These are phyloP conservation scores for Ostreobium quekettii DNA, from an alignment of 139 green algal genomes.

Conservation along the genomic window DNA sequence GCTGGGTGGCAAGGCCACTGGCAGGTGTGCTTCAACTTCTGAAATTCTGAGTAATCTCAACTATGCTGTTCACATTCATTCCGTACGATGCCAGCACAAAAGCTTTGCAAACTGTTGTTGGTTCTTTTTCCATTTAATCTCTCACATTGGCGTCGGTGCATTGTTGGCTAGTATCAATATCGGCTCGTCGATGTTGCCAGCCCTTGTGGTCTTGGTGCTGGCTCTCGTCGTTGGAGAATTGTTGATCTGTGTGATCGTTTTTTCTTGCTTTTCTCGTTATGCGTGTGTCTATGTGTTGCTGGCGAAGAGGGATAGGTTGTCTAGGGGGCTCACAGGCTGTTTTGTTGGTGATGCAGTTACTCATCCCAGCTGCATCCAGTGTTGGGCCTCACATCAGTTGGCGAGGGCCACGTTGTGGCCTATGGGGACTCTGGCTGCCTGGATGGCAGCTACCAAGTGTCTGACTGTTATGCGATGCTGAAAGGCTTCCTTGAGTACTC, in stretches of 20 bases:
- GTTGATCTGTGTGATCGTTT: background rate
- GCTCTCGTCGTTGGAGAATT: background rate
- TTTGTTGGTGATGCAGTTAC: too few species aligned
- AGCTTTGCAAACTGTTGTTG: constrained; percentile 8
- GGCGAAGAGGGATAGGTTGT: background rate
- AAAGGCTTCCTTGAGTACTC: constrained; percentile 29
- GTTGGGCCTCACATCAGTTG: constrained; percentile 15
- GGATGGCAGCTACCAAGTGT: constrained; percentile 66
- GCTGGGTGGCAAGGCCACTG: too few species aligned
- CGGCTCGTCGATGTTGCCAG: constrained; percentile 1
- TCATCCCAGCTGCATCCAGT: too few species aligned
- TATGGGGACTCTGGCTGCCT: constrained; percentile 91
- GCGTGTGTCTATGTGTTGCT: background rate
- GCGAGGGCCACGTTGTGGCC: constrained; percentile 53
- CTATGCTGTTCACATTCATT: too few species aligned
- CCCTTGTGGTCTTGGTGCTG: background rate
- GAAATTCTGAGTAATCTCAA: too few species aligned
- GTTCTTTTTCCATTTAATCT: constrained; percentile 16
- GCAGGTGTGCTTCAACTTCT: too few species aligned
- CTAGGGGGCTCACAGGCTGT: too few species aligned
- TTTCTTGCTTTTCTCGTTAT: background rate
- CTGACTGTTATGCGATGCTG: constrained; percentile 57
- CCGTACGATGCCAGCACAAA: too few species aligned
- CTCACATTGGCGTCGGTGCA: background rate
- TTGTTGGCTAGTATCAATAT: background rate